phyloP scores from a whole-genome alignment of 2,329 filamentous ascomycete genomes.

The Paecilomyces formosus region DNA sequence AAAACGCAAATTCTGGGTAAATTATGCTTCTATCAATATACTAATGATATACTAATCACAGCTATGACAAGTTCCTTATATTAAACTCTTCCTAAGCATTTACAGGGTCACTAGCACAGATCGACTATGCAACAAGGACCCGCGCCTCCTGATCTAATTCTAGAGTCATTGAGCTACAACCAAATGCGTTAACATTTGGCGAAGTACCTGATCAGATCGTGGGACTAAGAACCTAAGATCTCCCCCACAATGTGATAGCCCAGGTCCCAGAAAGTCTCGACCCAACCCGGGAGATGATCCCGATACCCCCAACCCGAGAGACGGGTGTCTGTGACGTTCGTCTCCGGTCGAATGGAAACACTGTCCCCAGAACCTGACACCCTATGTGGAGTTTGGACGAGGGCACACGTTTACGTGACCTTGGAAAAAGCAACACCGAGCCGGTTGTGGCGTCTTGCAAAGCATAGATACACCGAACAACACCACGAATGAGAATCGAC shows the following conservation, averaged over 20 bases:
- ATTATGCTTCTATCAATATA: not conserved
- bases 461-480: not conserved
- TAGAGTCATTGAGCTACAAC: not conserved
- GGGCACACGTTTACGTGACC: not conserved
- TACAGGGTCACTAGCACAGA: not conserved
- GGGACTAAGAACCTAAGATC: not conserved
- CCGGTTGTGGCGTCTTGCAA: not conserved
- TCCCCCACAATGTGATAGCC: not conserved
- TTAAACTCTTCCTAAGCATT: not conserved
- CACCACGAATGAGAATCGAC: too few relatives aligned
- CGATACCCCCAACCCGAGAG: not conserved
- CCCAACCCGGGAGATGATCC: not conserved
- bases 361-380: not conserved
- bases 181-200: not conserved
- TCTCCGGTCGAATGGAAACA: not conserved
- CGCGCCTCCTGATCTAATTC: not conserved
- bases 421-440: not conserved
- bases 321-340: not conserved
- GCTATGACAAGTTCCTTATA: not conserved
- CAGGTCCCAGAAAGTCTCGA: not conserved
- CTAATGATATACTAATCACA: not conserved
- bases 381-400: not conserved
- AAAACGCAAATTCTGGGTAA: not conserved
- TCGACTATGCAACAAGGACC: not conserved
- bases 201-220: not conserved